Conservation (phyloP, 2,329 filamentous ascomycete species). For the Verticillium longisporum region DNA sequence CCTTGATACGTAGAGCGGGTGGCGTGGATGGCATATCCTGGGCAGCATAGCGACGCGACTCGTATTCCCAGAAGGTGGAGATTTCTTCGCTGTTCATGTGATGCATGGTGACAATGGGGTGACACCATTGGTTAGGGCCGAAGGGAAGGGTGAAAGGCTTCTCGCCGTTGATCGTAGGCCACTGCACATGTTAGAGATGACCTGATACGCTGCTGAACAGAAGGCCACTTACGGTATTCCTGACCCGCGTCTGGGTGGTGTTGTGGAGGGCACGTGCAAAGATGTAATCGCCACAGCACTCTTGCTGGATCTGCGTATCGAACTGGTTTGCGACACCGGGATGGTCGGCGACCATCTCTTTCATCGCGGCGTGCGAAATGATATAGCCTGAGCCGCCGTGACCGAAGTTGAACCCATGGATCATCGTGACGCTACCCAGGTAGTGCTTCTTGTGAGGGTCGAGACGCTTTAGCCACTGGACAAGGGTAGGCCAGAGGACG, state of each 20-base stretch:
- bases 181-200: slow-evolving; percentile 21
- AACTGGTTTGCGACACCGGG: slow-evolving; percentile 37
- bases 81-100: slow-evolving; percentile 45
- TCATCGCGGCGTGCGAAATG: slow-evolving; percentile 45
- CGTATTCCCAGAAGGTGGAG: slow-evolving; percentile 43
- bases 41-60: slow-evolving; percentile 28
- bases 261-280: slow-evolving; percentile 38
- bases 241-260: slow-evolving; percentile 30
- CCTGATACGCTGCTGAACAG: too few relatives aligned
- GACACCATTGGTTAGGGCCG: slow-evolving; percentile 43
- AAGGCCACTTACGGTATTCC: slow-evolving; percentile 31
- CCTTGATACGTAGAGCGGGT: slow-evolving; percentile 33
- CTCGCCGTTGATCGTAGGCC: slow-evolving; percentile 49
- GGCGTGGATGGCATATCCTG: slow-evolving; percentile 10
- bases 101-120: slow-evolving; percentile 50
- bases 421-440: slow-evolving; percentile 40
- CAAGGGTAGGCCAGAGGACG: slow-evolving; percentile 44
- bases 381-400: slow-evolving; percentile 52
- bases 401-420: slow-evolving; percentile 37
- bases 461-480: slow-evolving; percentile 38
- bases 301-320: slow-evolving; percentile 29
- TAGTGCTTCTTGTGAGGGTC: slow-evolving; percentile 37
- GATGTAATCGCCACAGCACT: slow-evolving; percentile 47
- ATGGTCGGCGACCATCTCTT: slow-evolving; percentile 31
- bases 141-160: slow-evolving; percentile 44